phyloP scores from a whole-genome alignment of 345 rosid genomes.

The Arabis alpina region DNA sequence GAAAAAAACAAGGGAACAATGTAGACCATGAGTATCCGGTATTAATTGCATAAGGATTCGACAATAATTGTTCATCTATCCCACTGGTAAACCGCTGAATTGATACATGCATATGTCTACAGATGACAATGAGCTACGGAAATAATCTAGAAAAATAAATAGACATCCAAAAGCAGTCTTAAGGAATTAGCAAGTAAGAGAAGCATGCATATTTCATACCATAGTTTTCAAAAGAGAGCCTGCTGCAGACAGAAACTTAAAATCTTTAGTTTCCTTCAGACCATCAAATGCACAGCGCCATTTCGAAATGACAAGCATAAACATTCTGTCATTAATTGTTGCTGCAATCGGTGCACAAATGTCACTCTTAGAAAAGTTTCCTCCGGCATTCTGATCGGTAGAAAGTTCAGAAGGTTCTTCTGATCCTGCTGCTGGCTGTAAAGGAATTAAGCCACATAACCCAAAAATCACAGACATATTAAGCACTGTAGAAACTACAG shows the following conservation, averaged over 20 bases:
- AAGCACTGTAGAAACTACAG: constrained; percentile 1
- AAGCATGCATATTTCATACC: constrained; percentile 50
- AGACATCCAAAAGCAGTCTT: constrained; percentile 9
- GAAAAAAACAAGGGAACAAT: constrained; percentile 27
- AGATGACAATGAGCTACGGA: constrained; percentile 16
- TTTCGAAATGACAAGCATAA: constrained; percentile 71
- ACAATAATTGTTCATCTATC: not conserved
- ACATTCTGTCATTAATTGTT: constrained; percentile 91
- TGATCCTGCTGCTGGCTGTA: constrained; percentile 53
- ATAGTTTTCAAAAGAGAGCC: constrained; percentile 82
- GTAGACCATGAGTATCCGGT: constrained; percentile 24
- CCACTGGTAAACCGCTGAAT: constrained; percentile 12
- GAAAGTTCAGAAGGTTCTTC: constrained; percentile 47
- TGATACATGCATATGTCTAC: not conserved
- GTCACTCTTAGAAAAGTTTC: constrained; percentile 63
- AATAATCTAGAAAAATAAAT: constrained; percentile 15
- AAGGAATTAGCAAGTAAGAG: constrained; percentile 6
- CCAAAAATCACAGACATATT: not conserved
- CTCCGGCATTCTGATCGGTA: constrained; percentile 45
- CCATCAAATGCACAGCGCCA: constrained; percentile 87
- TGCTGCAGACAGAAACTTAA: constrained; percentile 75
- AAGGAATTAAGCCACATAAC: constrained; percentile 8
- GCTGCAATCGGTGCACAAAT: constrained; percentile 94
- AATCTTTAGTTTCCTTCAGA: constrained; percentile 82
- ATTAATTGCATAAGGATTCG: constrained; percentile 3